Evolutionary conservation across 2,329 filamentous ascomycete genomes (phyloP), one percentile per base, ranked within the genome.

Genomic region (Arthrobotrys musiformis): DNA sequence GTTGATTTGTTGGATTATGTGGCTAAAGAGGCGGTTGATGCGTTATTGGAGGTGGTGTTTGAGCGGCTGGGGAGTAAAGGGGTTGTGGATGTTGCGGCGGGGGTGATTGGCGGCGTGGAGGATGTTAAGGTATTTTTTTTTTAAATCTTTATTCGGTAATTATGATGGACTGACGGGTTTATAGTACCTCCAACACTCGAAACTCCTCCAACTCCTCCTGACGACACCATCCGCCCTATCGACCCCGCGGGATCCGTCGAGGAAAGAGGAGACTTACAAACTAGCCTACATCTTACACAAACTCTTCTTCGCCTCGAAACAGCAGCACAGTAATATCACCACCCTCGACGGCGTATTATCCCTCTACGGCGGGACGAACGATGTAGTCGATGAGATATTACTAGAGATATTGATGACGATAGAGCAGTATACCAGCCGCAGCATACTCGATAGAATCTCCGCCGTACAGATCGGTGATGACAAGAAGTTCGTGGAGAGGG

Each of bases 341-440:
- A 81, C 80, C 2, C 42, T 81, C 1, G 79, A 81, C 30, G 79
- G 79, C 2, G 52, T 81, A 26, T 40, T 81, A 19, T 40, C 63
- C 3, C 50, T 80, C 13, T 81, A 81, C 50, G 48, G 64, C n/a
- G 81, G 80, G 7, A 79, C 72, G 4, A 79, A 79, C 24, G 70
- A 79, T 54, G 24, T 73, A n/a, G 61, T 81, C 17, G 81, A 81
- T 63, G 63, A 54, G 5, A 30, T 78, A 8, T 63, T 81, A 2
- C 66, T 81, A 15, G 69, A 80, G 13, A 79, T 81, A 17, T 61
- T 81, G 8, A 69, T 67, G 2, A 62, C 70, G 13, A 81, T 81
- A 33, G 81, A 81, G 62, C 72, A 67, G 13, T 70, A 75, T 28
- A 74, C 81, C 54, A 58, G 76, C 2, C 70, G 70, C 3, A 77